Evolutionary conservation across 306 rosid genomes (phyloP), one percentile per base, ranked within the genome.

Genomic region (Vigna trinervia): DNA sequence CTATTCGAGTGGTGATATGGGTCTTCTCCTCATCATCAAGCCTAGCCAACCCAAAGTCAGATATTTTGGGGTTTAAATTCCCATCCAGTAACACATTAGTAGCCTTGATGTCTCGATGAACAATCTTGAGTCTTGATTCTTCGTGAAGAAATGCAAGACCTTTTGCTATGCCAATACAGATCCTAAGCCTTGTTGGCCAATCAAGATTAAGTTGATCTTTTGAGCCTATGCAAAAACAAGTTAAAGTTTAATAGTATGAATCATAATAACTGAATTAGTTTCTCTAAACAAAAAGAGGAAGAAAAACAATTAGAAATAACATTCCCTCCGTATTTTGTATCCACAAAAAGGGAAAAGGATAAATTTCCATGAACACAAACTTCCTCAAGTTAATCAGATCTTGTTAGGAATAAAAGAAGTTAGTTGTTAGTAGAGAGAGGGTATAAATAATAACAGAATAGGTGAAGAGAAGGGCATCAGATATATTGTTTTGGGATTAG

Each of bases 1-100:
- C 93, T 48, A 89, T 81, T 77, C 89, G 59, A 26, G 94, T 87
- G 52, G 59, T 89, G 73, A 88, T 71, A 64, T 90, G 94, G 52
- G 83, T 84, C 32, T 85, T 85, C 48, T 88, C 90, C 69, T 87
- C 91, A 57, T 91, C 88, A 36, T 85, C 66, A 23, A 91, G 86
- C 84, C 64, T 91, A 20, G 96, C 96, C 89, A 91, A 84, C 43
- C 96, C 96, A 53, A 88, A 91, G 70, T 91, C 91, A 2, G 93
- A 91, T 75, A 91, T 91, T 57, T 88, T 90, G 3, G 96, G 84
- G 58, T 82, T 91, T 39, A 91, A 79, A 70, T 85, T 73, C 32
- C 52, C 43, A 46, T 91, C 93, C 39, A 91, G 87, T 43, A 91
- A 74, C 63, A 88, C 82, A 30, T 87, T 88, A 8, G 84, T 80